Base-by-base conservation (phyloP, 441 rosid genomes). In the Melastoma candidum region DNA sequence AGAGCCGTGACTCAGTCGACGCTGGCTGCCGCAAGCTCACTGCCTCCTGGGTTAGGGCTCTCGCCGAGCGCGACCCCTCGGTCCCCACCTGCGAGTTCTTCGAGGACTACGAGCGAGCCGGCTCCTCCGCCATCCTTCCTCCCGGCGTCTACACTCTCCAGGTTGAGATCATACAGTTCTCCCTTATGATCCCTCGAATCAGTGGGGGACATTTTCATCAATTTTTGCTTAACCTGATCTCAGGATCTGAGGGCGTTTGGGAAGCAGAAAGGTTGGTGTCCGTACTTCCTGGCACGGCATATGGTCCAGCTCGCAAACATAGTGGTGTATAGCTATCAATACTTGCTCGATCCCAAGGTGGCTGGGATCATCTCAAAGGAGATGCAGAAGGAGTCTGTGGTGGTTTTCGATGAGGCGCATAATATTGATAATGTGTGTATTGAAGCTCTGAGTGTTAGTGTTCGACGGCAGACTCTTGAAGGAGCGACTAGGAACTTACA, bases 301-400 rank as follows among this genome's bases (percentile, higher is more conserved):
- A 87, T 87, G 98, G 83, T 85, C 64, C 98, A 92, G 70, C 69
- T 92, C 62, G 85, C 96, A 11, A 87, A 92, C 57, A 94, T 87
- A 36, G 75, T 92, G 47, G 96, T 92, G 57, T 92, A 87, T 65
- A 92, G 95, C 72, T 92, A 92, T 64, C 98, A 92, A 68, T 87
- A 87, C 70, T 65, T 92, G 69, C 90, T 92, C 58, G 96, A 87
- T 74, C 98, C 96, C 4, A 92, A 92, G 76, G 98, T 87, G 58
- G 96, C 96, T 58, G 96, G 90, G 53, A 82, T 92, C 56, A 87
- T 92, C 71, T 92, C 96, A 0, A 92, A 92, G 76, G 98, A 92
- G 73, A 73, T 92, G 80, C 98, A 85, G 66, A 85, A 73, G 70
- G 95, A 92, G 77, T 72, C 95, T 12, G 98, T 92, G 57, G 89